These are phyloP conservation scores for Saturnispora galanensis DNA, from an alignment of 805 yeast species.

Conservation along the genomic window DNA sequence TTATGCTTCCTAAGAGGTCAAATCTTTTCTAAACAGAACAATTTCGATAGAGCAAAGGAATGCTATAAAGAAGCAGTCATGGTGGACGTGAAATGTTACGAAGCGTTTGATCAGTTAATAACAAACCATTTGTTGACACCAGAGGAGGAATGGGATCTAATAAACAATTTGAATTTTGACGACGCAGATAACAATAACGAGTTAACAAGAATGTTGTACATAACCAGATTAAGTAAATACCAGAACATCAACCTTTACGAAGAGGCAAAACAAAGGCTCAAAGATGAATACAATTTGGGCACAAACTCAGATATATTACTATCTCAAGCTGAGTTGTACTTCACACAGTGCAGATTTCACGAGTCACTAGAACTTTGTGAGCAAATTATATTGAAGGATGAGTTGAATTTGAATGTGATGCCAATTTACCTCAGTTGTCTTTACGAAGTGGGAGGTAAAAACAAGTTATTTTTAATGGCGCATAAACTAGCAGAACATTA, in stretches of 20 bases:
- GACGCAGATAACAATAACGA: slow-evolving; percentile 75
- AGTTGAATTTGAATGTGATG: slow-evolving; percentile 57
- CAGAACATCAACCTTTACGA: slow-evolving; percentile 45
- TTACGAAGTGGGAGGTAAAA: slow-evolving; percentile 74
- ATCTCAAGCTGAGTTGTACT: slow-evolving; percentile 59
- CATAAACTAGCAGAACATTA: slow-evolving; percentile 80
- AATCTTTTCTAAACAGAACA: slow-evolving; percentile 72
- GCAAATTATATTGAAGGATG: slow-evolving; percentile 45
- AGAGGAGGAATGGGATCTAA: slow-evolving; percentile 75
- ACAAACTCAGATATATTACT: slow-evolving; percentile 61
- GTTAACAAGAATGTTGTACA: slow-evolving; percentile 65
- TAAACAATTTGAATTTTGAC: slow-evolving; percentile 54
- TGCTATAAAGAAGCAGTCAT: slow-evolving; percentile 78
- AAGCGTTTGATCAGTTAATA: slow-evolving; percentile 77
- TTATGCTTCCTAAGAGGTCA: slow-evolving; percentile 79
- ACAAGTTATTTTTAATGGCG: slow-evolving; percentile 68
- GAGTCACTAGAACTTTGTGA: slow-evolving; percentile 73
- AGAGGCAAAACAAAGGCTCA: slow-evolving; percentile 56
- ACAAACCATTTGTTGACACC: slow-evolving; percentile 70
- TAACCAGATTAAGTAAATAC: slow-evolving; percentile 67
- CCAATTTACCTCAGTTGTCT: slow-evolving; percentile 79
- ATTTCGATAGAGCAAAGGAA: slow-evolving; percentile 77
- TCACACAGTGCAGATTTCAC: slow-evolving; percentile 68
- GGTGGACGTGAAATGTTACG: slow-evolving; percentile 87
- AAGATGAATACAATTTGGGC: slow-evolving; percentile 62